phyloP scores from a whole-genome alignment of 257 asterid genomes.

The Verbena officinalis region DNA sequence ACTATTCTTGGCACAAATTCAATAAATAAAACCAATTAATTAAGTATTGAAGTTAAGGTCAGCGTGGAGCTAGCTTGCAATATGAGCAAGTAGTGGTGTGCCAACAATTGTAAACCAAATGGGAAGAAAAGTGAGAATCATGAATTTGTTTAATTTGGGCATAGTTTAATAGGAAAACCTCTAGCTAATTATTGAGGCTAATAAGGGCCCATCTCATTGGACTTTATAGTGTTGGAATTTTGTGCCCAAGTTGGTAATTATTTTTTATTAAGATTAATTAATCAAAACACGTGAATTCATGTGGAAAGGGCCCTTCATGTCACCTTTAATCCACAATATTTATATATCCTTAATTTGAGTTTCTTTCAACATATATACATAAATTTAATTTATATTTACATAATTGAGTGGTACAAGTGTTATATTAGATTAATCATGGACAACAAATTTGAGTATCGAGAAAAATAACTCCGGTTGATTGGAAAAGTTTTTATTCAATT shows the following conservation, averaged over 20 bases:
- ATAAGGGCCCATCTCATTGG: slow-evolving; percentile 44
- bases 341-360: too few species aligned
- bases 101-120: slow-evolving; percentile 29
- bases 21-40: too few species aligned
- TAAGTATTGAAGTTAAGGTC: too few species aligned
- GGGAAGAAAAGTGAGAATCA: slow-evolving; percentile 39
- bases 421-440: too few species aligned
- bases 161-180: slow-evolving; percentile 17
- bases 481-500: too few species aligned
- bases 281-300: slow-evolving; percentile 57
- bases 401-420: neutral
- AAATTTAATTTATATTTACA: neutral
- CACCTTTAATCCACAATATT: slow-evolving; percentile 1
- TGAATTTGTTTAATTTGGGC: slow-evolving; percentile 30
- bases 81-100: slow-evolving; percentile 28
- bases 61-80: neutral
- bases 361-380: neutral
- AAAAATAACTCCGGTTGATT: too few species aligned
- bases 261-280: slow-evolving; percentile 33
- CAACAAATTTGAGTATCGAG: too few species aligned
- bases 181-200: slow-evolving; percentile 47
- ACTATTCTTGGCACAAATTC: too few species aligned
- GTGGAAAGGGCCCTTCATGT: slow-evolving; percentile 56
- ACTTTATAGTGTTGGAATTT: slow-evolving; percentile 40
- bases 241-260: slow-evolving; percentile 30